Evolutionary conservation across 78 protist species (phyloP).

Genomic region (Mastigamoeba balamuthi): DNA sequence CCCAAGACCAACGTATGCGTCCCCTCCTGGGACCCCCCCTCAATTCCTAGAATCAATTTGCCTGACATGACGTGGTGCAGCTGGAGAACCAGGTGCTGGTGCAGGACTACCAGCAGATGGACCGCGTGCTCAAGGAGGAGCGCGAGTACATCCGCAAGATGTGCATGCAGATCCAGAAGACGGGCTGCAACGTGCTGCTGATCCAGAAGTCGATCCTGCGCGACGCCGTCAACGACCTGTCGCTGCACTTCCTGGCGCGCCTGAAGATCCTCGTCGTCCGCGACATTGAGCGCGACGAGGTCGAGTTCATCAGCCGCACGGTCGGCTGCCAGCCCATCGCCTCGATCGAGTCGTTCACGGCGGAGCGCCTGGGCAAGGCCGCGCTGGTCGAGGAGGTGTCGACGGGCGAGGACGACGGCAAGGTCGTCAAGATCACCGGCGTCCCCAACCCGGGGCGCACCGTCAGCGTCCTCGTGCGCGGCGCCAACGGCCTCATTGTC

Average conservation of each 20-base stretch:
- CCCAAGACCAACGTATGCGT: conserved; percentile 96
- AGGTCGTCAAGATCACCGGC: conserved; percentile 81
- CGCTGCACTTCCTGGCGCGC: conserved; percentile 93
- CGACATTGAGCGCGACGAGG: conserved; percentile 95
- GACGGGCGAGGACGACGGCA: conserved; percentile 65
- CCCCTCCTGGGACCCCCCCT: too few relatives aligned
- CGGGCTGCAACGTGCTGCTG: conserved; percentile 95
- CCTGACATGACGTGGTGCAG: neutral
- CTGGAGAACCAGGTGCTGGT: conserved; percentile 72
- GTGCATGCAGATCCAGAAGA: conserved; percentile 81
- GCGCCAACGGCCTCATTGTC: conserved; percentile 85
- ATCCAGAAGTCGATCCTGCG: conserved; percentile 95
- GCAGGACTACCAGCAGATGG: conserved; percentile 86
- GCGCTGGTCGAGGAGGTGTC: conserved; percentile 79
- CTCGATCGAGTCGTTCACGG: conserved; percentile 63
- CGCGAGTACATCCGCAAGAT: conserved; percentile 82
- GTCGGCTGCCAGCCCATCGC: conserved; percentile 94
- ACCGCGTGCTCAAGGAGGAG: conserved; percentile 88
- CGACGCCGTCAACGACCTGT: conserved; percentile 89
- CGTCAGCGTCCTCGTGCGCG: conserved; percentile 81
- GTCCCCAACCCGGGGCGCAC: conserved; percentile 79
- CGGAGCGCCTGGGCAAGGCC: conserved; percentile 91
- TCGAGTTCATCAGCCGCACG: conserved; percentile 92
- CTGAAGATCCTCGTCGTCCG: conserved; percentile 87
- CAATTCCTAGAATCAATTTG: neutral